phyloP scores from a whole-genome alignment of 192 early-diverging fungal genomes.

The Chytriomyces confervae region DNA sequence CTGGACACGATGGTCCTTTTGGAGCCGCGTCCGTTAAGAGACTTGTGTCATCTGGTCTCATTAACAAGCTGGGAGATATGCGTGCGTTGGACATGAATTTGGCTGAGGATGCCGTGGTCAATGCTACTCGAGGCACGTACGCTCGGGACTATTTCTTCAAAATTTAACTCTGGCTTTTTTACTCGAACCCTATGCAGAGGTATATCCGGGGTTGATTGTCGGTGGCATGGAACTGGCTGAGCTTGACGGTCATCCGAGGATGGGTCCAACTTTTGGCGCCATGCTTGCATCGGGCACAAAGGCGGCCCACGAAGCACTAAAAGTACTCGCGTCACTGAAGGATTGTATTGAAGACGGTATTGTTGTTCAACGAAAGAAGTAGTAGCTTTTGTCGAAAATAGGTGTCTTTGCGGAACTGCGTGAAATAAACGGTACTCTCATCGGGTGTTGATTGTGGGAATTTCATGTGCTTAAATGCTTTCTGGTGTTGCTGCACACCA shows the following conservation, averaged over 20 bases:
- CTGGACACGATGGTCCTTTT: constrained; percentile 56
- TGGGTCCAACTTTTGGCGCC: constrained; percentile 69
- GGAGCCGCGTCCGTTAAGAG: constrained; percentile 73
- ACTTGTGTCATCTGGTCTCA: constrained; percentile 61
- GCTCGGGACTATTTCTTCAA: too few species aligned
- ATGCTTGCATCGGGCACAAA: constrained; percentile 74
- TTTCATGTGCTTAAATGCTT: too few species aligned
- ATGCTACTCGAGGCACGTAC: constrained; percentile 55
- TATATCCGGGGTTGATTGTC: constrained; percentile 73
- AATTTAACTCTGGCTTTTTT: neutral
- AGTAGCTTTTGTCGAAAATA: too few species aligned
- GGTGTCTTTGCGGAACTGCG: too few species aligned
- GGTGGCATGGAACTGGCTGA: constrained; percentile 77
- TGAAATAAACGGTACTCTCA: too few species aligned
- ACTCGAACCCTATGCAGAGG: constrained; percentile 6
- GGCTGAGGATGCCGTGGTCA: constrained; percentile 71
- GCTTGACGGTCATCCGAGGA: constrained; percentile 69
- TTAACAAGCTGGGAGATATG: constrained; percentile 66
- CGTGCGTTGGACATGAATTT: constrained; percentile 71
- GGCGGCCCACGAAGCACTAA: constrained; percentile 66
- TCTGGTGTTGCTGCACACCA: too few species aligned
- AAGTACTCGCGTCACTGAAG: constrained; percentile 32
- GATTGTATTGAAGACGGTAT: constrained; percentile 30
- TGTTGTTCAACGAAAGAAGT: neutral
- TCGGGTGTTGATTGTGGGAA: too few species aligned